Evolutionary conservation across 148 eudicot species (phyloP), one percentile per base, ranked within the genome.

Genomic region (Heliosperma pusillum): DNA sequence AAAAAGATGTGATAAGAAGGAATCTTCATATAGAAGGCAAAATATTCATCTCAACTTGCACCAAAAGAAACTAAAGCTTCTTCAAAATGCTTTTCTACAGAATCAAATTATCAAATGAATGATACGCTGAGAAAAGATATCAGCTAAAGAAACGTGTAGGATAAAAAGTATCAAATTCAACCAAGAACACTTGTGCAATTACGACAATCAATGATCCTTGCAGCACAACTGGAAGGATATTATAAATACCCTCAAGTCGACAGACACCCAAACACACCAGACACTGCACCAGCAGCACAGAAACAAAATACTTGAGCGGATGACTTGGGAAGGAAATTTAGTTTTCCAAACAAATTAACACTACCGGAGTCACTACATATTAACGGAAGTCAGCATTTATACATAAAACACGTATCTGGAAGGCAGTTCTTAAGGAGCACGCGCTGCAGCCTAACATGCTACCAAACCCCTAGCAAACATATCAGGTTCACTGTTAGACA

Each of bases 401-500:
- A 71, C 82, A 75, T 56, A 63, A 57, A 42, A 42, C 68, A 17
- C 60, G 27, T 30, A 55, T 8, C 57, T 7, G 67, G 40, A 69
- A 24, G 72, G 64, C 67, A 70, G 71, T 58, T 69, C 26, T 68
- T 26, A 61, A 70, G 53, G 62, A 70, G 69, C 78, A 53, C 6
- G 33, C 30, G 58, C 57, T 30, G 36, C 29, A 33, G 36, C 79
- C 65, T 42, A 27, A 36, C 44, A 70, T 20, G 17, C 79, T 26
- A 80, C 70, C 64, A 15, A 53, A 56, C 53, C 74, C 58, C 57
- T 55, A 65, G 58, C 67, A 65, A 22, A 36, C 7, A 27, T 65
- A 26, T 27, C n/a, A 17, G 55, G 22, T 36, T 76, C 53, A 27
- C 60, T 44, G 44, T 84, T 70, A 84, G 76, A 89, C 70, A 16